Percentiles rank a stretch among this genome's conserved stretches.
Conservation (phyloP, 352 stramenopile species). For the Pythium guiyangense region DNA sequence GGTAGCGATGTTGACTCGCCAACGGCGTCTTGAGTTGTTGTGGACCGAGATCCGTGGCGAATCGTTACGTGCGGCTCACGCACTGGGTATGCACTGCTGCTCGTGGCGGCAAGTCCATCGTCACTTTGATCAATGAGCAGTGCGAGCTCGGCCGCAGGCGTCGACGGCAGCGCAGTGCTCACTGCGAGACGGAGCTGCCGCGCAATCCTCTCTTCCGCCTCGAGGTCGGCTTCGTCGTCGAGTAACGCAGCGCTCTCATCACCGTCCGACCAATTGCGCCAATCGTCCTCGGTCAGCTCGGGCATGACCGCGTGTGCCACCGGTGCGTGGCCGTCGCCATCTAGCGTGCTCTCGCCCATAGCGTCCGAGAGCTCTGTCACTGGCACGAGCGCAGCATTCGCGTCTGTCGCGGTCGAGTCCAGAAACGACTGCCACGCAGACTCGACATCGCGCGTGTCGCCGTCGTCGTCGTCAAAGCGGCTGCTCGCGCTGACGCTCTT, state of each 20-base stretch:
- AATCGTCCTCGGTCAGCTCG: constrained; percentile 11
- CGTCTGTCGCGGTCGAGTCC: constrained; percentile 21
- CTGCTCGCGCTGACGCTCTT: constrained; percentile 3
- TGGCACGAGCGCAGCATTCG: background rate
- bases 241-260: constrained; percentile 6
- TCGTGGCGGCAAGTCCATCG: background rate
- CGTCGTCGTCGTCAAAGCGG: constrained; percentile 38
- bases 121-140: background rate
- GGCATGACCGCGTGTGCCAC: constrained; percentile 1
- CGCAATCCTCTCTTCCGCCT: constrained; percentile 9
- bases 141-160: background rate
- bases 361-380: background rate
- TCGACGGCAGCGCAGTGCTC: constrained; percentile 7
- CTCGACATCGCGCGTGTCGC: constrained; percentile 59
- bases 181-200: constrained; percentile 6
- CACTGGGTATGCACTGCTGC: no score
- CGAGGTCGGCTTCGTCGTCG: constrained; percentile 5
- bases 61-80: no score
- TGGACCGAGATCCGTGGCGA: no score
- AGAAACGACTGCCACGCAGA: constrained; percentile 56
- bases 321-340: background rate
- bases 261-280: constrained; percentile 27
- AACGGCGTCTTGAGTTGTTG: background rate
- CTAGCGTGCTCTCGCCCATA: background rate
- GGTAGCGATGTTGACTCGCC: background rate